These are phyloP conservation scores for Cryptosporidium viatorum DNA, from an alignment of 169 alveolate species.

Conservation along the genomic window DNA sequence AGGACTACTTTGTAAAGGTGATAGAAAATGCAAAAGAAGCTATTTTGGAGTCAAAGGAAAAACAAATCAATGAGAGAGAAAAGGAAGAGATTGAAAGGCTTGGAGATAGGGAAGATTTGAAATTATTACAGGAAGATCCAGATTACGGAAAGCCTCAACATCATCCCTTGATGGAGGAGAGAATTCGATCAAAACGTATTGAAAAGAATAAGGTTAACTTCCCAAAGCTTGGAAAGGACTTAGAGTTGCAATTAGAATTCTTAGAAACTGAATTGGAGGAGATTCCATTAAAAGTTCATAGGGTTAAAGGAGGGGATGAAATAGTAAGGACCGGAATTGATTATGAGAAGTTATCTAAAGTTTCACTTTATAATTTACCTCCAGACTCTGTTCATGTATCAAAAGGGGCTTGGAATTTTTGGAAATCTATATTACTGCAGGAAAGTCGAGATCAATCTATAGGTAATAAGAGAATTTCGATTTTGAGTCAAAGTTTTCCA, in stretches of 20 bases:
- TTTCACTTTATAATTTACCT: conserved; percentile 46
- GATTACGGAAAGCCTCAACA: conserved; percentile 48
- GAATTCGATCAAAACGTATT: not conserved
- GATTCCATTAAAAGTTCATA: conserved; percentile 20
- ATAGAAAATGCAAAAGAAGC: conserved; percentile 24
- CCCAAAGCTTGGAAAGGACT: conserved; percentile 22
- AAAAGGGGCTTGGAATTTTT: conserved; percentile 59
- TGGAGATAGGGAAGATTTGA: not conserved
- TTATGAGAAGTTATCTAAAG: conserved; percentile 20
- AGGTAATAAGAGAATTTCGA: conserved; percentile 5
- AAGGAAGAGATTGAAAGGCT: conserved; percentile 16
- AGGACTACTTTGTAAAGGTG: conserved; percentile 41
- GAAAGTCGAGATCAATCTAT: conserved; percentile 32
- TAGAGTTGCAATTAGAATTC: conserved; percentile 36
- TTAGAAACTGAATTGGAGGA: conserved; percentile 47
- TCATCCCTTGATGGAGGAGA: conserved; percentile 52
- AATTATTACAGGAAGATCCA: conserved; percentile 12
- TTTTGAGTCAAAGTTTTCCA: conserved; percentile 46
- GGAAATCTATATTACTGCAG: conserved; percentile 48
- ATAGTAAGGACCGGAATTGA: conserved; percentile 7
- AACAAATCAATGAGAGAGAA: conserved; percentile 2
- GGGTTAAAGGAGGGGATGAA: conserved; percentile 31
- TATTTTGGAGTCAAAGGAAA: conserved; percentile 7
- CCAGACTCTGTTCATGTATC: conserved; percentile 7
- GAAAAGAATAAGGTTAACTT: conserved; percentile 17